These are phyloP conservation scores for Panicum virgatum DNA, from an alignment of 202 grass and related monocot species.

Conservation along the genomic window DNA sequence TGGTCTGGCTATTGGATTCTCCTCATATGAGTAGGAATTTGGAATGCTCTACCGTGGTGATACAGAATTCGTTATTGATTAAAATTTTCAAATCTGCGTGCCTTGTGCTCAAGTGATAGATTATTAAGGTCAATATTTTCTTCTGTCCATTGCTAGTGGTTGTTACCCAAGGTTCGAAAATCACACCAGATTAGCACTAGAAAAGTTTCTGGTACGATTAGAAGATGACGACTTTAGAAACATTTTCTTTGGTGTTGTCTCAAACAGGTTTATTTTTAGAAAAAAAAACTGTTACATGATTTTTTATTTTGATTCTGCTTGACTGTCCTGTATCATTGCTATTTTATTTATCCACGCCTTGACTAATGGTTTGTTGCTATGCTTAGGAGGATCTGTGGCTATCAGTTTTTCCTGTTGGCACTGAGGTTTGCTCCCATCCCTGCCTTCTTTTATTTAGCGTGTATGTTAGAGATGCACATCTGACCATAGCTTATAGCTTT, in stretches of 20 bases:
- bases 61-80: background rate
- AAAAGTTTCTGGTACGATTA: background rate
- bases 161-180: background rate
- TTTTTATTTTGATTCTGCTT: no score
- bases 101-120: background rate
- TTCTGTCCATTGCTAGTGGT: background rate
- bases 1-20: background rate
- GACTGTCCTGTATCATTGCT: background rate
- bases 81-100: background rate
- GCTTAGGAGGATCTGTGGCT: slow-evolving; percentile 88
- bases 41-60: background rate
- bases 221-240: background rate
- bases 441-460: background rate
- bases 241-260: background rate
- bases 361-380: slow-evolving; percentile 19
- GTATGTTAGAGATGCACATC: background rate
- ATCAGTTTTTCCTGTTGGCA: slow-evolving; percentile 84
- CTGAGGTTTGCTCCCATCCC: slow-evolving; percentile 60
- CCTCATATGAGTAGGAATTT: background rate
- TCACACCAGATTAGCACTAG: background rate
- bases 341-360: background rate
- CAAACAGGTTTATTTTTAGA: background rate
- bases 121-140: background rate
- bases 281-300: no score
- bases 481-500: slow-evolving; percentile 3